phyloP scores from a whole-genome alignment of 441 rosid species.

The Kokia cookei region DNA sequence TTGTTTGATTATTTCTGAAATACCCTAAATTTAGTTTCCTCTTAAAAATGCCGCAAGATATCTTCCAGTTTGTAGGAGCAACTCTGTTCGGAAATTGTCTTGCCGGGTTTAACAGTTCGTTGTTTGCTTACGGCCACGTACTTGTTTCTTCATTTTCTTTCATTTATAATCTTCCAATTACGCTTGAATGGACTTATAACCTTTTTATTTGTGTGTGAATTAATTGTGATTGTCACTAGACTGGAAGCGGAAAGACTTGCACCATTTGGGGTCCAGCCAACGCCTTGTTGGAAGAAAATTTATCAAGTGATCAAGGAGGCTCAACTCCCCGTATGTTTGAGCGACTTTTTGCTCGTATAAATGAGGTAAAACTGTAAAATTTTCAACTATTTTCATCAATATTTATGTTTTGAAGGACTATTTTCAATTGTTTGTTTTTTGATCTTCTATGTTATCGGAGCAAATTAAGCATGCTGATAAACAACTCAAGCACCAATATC shows the following conservation, averaged over 20 bases:
- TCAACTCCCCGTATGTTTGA: constrained; percentile 91
- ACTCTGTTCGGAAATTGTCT: constrained; percentile 97
- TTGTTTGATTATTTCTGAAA: too few species aligned
- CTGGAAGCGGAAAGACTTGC: constrained; percentile 98
- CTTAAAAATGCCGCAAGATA: constrained; percentile 51
- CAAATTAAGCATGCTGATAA: constrained; percentile 76
- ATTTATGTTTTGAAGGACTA: not conserved
- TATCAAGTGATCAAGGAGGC: constrained; percentile 78
- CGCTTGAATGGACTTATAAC: not conserved
- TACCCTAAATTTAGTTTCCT: not conserved
- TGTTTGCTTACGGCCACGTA: constrained; percentile 99
- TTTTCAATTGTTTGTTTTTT: not conserved
- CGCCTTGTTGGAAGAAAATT: constrained; percentile 61
- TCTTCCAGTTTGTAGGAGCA: constrained; percentile 81
- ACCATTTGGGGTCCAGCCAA: constrained; percentile 99
- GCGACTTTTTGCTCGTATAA: constrained; percentile 72
- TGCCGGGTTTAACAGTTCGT: constrained; percentile 98
- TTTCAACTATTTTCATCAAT: constrained; percentile 5
- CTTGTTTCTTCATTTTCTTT: not conserved
- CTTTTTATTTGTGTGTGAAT: constrained; percentile 5
- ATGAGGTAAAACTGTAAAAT: constrained; percentile 50
- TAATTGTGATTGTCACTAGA: constrained; percentile 38
- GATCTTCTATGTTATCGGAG: constrained; percentile 48
- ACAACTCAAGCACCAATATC: constrained; percentile 92
- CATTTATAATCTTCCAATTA: constrained; percentile 1